These are phyloP conservation scores for Cladosporium sp. DNA, from an alignment of 2,329 filamentous ascomycete genomes.

Conservation along the genomic window DNA sequence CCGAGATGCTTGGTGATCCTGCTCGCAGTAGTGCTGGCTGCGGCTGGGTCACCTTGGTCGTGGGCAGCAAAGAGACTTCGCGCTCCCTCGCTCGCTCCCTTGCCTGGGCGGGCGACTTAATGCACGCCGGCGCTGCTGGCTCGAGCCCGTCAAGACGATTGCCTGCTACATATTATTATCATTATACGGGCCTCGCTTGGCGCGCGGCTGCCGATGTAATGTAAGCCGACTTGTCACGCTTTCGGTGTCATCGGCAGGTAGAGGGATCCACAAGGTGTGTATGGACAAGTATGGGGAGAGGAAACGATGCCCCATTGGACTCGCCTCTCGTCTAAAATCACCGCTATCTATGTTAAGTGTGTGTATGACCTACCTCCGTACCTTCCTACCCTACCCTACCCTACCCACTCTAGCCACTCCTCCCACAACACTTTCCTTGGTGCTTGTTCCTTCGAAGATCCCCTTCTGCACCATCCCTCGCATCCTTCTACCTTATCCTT, in stretches of 20 bases:
- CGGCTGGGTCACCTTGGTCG: neutral
- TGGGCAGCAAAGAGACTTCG: neutral
- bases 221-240: slow-evolving; percentile 11
- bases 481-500: slow-evolving; percentile 4
- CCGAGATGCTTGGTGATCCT: slow-evolving; percentile 14
- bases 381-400: too few species aligned
- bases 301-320: slow-evolving; percentile 11
- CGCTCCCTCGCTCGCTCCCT: too few species aligned
- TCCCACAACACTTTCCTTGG: too few species aligned
- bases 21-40: slow-evolving; percentile 3
- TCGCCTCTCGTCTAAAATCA: slow-evolving; percentile 12
- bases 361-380: slow-evolving; percentile 6
- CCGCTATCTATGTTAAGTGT: neutral
- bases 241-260: slow-evolving; percentile 12
- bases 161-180: neutral
- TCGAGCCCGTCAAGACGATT: neutral
- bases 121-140: too few species aligned
- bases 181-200: slow-evolving; percentile 5
- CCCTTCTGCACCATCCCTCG: slow-evolving; percentile 11
- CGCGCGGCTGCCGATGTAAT: slow-evolving; percentile 12
- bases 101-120: too few species aligned
- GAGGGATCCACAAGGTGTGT: slow-evolving; percentile 8
- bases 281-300: slow-evolving; percentile 3
- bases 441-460: neutral
- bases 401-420: too few species aligned